Conservation (phyloP, 75 land plant genomes). For the Picea sitchensis region DNA sequence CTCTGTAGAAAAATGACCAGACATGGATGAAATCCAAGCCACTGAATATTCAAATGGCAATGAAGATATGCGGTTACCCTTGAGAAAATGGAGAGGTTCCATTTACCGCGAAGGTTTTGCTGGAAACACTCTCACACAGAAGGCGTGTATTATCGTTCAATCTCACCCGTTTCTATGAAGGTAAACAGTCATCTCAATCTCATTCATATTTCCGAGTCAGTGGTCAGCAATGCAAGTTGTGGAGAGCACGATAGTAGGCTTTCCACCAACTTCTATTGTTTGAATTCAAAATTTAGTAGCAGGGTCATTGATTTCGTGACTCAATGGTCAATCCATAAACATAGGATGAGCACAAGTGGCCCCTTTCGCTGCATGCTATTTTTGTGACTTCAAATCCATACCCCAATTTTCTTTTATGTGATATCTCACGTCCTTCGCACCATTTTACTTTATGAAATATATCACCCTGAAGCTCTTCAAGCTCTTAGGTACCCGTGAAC, state of each 20-base stretch:
- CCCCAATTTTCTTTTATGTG: not conserved
- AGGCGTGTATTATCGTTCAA: not conserved
- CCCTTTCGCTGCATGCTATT: not conserved
- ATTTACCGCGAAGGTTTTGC: not conserved
- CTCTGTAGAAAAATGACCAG: not conserved
- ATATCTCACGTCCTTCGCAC: too few species aligned
- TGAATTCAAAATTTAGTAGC: not conserved
- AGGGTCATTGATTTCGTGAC: not conserved
- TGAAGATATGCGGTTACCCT: not conserved
- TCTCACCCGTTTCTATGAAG: not conserved
- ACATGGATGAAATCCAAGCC: not conserved
- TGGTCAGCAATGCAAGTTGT: not conserved
- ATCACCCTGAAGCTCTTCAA: too few species aligned
- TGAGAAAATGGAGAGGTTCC: too few species aligned
- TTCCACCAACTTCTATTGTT: too few species aligned
- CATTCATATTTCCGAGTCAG: not conserved
- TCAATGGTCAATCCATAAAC: not conserved
- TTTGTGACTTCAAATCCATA: not conserved
- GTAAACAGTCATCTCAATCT: not conserved
- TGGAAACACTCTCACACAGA: not conserved
- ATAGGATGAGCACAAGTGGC: not conserved
- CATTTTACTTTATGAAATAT: too few species aligned
- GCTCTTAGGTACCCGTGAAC: too few species aligned
- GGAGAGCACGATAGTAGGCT: not conserved
- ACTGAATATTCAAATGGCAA: not conserved